Evolutionary conservation across 1,284 basidiomycete genomes (phyloP).

Genomic region (Irpex sp.): DNA sequence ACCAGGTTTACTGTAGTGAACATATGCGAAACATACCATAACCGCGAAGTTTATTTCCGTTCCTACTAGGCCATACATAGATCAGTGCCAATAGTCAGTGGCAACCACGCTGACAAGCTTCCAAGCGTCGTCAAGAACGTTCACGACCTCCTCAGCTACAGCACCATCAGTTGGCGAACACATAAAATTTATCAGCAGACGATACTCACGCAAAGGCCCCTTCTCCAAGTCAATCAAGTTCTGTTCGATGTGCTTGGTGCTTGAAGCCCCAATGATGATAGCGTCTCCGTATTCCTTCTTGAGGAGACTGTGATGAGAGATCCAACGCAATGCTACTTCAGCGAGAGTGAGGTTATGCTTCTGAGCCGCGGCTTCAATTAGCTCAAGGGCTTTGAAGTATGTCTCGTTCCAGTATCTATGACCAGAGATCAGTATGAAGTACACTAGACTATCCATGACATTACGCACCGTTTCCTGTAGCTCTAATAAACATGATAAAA

Average conservation of each 20-base stretch:
- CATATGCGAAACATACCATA: no score
- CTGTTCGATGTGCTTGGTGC: conserved; percentile 21
- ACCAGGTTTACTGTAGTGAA: no score
- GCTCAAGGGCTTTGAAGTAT: conserved; percentile 12
- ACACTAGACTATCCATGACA: no score
- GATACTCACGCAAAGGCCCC: conserved; percentile 45
- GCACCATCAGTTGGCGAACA: neutral
- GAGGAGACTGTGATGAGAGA: conserved; percentile 24
- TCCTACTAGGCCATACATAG: no score
- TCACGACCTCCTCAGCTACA: conserved; percentile 30
- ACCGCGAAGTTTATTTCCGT: no score
- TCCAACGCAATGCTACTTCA: conserved; percentile 19
- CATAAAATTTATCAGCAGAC: neutral
- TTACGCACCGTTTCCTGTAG: neutral
- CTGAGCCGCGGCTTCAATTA: conserved; percentile 6
- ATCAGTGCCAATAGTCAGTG: conserved; percentile 24
- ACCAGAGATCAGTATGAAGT: no score
- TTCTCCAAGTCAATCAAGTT: conserved; percentile 55
- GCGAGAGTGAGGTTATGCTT: conserved; percentile 9
- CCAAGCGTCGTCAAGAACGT: conserved; percentile 35
- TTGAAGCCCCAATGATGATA: conserved; percentile 10
- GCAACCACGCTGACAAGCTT: conserved; percentile 25
- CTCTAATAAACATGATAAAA: no score
- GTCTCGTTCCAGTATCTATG: conserved; percentile 14
- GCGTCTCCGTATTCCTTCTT: conserved; percentile 22